Conservation (phyloP, 257 asterid species). For the Solanum clarkiae region DNA sequence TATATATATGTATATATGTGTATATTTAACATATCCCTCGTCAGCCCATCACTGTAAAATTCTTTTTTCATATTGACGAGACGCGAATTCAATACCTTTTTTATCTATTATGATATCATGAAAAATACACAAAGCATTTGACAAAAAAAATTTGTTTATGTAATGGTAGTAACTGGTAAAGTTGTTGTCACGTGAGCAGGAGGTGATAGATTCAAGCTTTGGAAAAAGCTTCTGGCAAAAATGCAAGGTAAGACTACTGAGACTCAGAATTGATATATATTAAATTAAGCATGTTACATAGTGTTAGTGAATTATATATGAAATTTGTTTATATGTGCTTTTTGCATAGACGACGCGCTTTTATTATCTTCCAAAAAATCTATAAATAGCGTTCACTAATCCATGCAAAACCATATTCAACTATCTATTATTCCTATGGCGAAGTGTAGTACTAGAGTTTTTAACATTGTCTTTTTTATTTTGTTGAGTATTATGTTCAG, state of each 20-base stretch:
- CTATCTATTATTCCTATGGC: slow-evolving; percentile 16
- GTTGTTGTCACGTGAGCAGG: too few relatives aligned
- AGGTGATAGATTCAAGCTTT: too few relatives aligned
- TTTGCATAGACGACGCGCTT: slow-evolving; percentile 27
- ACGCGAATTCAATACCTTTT: background rate
- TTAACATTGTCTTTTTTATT: slow-evolving; percentile 21
- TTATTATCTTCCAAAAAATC: background rate
- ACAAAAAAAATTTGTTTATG: background rate
- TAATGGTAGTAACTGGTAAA: background rate
- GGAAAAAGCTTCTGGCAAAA: too few relatives aligned
- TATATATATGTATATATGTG: background rate
- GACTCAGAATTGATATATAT: background rate
- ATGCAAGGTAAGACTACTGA: background rate
- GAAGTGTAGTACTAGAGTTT: background rate
- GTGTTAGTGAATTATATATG: background rate
- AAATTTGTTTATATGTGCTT: slow-evolving; percentile 3
- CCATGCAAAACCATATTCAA: slow-evolving; percentile 20
- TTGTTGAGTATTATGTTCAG: slow-evolving; percentile 36
- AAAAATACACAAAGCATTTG: background rate
- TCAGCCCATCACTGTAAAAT: background rate
- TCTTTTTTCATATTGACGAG: background rate
- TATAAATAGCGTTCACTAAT: slow-evolving; percentile 23
- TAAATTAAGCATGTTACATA: background rate
- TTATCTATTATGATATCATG: too few relatives aligned
- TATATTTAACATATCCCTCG: background rate